These are phyloP conservation scores for Drosera capensis DNA, from an alignment of 148 eudicot genomes.

Conservation along the genomic window DNA sequence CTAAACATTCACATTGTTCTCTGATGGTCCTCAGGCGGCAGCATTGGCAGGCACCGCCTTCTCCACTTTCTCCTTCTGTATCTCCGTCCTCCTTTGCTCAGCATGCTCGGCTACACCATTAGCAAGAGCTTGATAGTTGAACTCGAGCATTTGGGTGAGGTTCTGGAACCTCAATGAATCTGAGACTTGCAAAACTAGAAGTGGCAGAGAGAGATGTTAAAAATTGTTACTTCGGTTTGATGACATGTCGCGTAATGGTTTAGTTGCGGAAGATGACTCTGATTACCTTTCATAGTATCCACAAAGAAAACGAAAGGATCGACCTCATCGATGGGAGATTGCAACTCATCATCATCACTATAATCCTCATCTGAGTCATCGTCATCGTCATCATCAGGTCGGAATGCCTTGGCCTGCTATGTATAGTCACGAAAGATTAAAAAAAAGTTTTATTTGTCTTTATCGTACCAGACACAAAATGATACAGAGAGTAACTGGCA, in stretches of 20 bases:
- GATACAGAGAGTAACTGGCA: neutral
- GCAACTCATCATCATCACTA: constrained; percentile 86
- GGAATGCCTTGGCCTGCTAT: constrained; percentile 77
- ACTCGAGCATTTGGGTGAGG: constrained; percentile 65
- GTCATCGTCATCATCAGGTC: constrained; percentile 51
- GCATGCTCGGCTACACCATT: constrained; percentile 91
- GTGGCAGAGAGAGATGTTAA: neutral
- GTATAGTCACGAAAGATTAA: neutral
- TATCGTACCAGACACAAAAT: neutral
- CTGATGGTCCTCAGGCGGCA: neutral
- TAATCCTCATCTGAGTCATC: constrained; percentile 91
- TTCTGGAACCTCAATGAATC: constrained; percentile 70
- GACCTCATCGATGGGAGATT: constrained; percentile 85
- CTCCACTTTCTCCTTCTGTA: constrained; percentile 43
- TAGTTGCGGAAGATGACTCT: too few relatives aligned
- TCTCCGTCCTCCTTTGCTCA: constrained; percentile 65
- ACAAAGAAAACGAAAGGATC: constrained; percentile 89
- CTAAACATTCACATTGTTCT: too few relatives aligned
- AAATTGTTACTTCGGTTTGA: neutral
- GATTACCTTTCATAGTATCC: constrained; percentile 72
- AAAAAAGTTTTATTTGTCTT: neutral
- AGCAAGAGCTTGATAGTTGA: constrained; percentile 74
- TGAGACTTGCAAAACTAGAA: constrained; percentile 62
- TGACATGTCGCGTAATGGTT: too few relatives aligned
- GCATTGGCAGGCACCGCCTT: neutral